Evolutionary conservation across 495 filamentous ascomycete genomes (phyloP).

Genomic region (Aspergillus carlsbadensis): DNA sequence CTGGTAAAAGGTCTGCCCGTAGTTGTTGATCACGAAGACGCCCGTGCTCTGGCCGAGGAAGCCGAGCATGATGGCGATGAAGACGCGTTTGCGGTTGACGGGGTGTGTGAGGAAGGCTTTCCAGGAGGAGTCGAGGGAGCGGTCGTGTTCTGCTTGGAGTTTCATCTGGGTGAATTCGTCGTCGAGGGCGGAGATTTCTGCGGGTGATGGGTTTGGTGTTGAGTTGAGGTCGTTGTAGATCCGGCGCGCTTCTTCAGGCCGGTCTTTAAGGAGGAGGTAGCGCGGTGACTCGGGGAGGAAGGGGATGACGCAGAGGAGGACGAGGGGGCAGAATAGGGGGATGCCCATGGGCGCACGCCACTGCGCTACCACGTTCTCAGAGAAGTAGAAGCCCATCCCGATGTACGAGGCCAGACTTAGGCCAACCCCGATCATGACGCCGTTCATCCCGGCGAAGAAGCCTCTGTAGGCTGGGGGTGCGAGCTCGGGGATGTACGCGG

Average conservation of each 20-base stretch:
- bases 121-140: not conserved
- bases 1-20: not conserved
- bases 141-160: not conserved
- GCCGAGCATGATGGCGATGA: not conserved
- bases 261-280: not conserved
- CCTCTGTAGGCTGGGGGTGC: too few species aligned
- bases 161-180: not conserved
- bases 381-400: not conserved
- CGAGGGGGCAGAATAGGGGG: not conserved
- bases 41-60: not conserved
- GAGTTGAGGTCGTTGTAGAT: not conserved
- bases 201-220: not conserved
- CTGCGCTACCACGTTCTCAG: not conserved
- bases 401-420: not conserved
- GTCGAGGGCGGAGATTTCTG: not conserved
- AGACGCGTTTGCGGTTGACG: not conserved
- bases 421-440: too few species aligned
- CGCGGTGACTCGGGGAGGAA: not conserved
- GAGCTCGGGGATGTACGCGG: too few species aligned
- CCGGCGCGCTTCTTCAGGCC: not conserved
- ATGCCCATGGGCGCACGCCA: constrained; percentile 10
- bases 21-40: not conserved
- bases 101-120: not conserved
- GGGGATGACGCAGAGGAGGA: not conserved
- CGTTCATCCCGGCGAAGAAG: too few species aligned